Base-by-base conservation (phyloP, 441 rosid genomes). In the Croton laevigatus region DNA sequence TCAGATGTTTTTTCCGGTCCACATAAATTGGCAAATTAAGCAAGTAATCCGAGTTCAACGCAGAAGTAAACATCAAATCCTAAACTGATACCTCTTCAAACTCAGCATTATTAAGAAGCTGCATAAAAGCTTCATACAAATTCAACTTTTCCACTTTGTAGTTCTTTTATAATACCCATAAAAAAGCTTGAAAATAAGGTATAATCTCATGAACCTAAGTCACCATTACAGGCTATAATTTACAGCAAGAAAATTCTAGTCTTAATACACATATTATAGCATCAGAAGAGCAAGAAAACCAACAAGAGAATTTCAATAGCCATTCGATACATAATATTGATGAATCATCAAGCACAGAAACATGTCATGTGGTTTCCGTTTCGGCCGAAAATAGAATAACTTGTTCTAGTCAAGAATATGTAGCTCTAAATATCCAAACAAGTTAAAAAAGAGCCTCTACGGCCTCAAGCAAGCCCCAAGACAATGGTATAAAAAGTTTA, bases 81-180 rank as follows among this genome's bases (percentile, higher is more conserved):
- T 78, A 73, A 51, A 88, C 90, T 12, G 99, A 94, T 76, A 94
- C 86, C 80, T 94, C 99, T 83, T 92, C 89, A 80, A 91, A 94
- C 79, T 89, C 91, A 34, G 97, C 99, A 80, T 81, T 80, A 62
- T 73, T 66, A n/a, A 94, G 97, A 73, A 94, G 97, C 80, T 83
- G 96, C 97, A 92, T 89, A 76, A 89, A 94, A 83, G 91, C 84
- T 94, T 36, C 88, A 85, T 65, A 77, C 91, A 49, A 89, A 89
- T 85, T 79, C 90, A 70, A 94, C 98, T 19, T 94, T 97, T 65
- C 98, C 98, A 36, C 96, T 94, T n/a, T 91, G 99, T 58, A 86
- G 99, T 79, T 81, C 87, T 73, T 83, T 79, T 65, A 82, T 91
- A 69, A 46, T 71, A 73, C 79, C 93, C 48, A 32, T 77, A 76